phyloP scores from a whole-genome alignment of 495 filamentous ascomycete genomes.

The Aspergillus haitiensis region DNA sequence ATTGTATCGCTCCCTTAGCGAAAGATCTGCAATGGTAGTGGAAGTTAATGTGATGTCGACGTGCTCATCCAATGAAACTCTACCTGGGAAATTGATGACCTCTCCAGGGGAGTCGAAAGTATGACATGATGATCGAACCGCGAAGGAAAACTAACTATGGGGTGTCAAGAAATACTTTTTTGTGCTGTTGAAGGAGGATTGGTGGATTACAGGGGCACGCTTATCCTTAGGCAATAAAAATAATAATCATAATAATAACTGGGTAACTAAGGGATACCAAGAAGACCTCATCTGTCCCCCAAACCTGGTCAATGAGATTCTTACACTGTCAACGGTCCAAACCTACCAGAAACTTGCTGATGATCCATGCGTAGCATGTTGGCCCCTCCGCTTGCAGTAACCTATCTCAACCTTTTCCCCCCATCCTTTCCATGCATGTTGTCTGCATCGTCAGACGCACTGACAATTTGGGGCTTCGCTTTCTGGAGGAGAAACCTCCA shows the following conservation, averaged over 20 bases:
- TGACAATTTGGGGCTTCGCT: conserved; percentile 17
- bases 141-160: background rate
- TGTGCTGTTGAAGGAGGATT: no score
- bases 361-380: conserved; percentile 13
- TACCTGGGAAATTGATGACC: background rate
- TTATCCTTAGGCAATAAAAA: no score
- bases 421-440: conserved; percentile 17
- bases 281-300: background rate
- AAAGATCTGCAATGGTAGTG: conserved; percentile 14
- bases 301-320: background rate
- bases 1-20: conserved; percentile 8
- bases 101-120: background rate
- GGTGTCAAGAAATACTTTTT: no score
- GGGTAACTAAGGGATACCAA: background rate
- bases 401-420: conserved; percentile 18
- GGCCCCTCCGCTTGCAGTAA: conserved; percentile 19
- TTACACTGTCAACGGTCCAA: conserved; percentile 1
- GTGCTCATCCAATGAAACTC: background rate
- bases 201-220: no score
- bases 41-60: conserved; percentile 11
- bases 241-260: background rate
- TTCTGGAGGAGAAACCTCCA: conserved; percentile 15
- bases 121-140: background rate
- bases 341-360: background rate
- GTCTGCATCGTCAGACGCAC: conserved; percentile 21